These are phyloP conservation scores for Betula pendula DNA, from an alignment of 306 rosid species.

Conservation along the genomic window DNA sequence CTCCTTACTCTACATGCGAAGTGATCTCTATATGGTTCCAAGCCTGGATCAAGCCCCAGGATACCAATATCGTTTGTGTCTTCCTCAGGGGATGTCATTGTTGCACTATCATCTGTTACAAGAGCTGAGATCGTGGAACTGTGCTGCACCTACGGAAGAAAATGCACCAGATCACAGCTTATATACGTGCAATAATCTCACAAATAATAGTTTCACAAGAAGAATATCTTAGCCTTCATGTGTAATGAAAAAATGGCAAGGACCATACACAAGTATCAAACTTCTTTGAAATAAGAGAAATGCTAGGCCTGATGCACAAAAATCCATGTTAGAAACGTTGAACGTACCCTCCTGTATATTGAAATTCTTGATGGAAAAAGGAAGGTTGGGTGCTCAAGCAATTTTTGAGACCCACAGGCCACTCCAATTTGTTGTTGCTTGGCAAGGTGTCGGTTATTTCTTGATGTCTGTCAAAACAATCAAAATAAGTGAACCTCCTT, in stretches of 20 bases:
- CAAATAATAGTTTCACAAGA: constrained; percentile 4
- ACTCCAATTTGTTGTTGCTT: constrained; percentile 29
- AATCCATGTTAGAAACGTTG: constrained; percentile 17
- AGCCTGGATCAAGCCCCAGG: constrained; percentile 56
- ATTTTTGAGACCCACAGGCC: constrained; percentile 35
- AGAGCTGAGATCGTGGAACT: constrained; percentile 47
- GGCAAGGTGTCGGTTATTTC: constrained; percentile 33
- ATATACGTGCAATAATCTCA: constrained; percentile 21
- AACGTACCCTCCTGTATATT: constrained; percentile 41
- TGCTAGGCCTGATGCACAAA: background rate
- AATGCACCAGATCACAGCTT: constrained; percentile 30
- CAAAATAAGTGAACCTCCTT: background rate
- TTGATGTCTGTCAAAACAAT: constrained; percentile 38
- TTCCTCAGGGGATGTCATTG: constrained; percentile 38
- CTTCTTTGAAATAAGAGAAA: constrained; percentile 6
- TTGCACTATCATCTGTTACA: constrained; percentile 56
- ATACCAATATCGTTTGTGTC: constrained; percentile 54
- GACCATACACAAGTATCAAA: constrained; percentile 10
- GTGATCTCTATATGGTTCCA: constrained; percentile 65
- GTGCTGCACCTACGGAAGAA: constrained; percentile 48
- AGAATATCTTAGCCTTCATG: constrained; percentile 6
- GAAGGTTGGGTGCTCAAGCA: constrained; percentile 29
- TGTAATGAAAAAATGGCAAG: background rate
- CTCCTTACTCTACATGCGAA: constrained; percentile 63
- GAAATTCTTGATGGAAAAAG: constrained; percentile 36